Base-by-base conservation (phyloP, 805 yeast species). In the Lipomyces sp. region DNA sequence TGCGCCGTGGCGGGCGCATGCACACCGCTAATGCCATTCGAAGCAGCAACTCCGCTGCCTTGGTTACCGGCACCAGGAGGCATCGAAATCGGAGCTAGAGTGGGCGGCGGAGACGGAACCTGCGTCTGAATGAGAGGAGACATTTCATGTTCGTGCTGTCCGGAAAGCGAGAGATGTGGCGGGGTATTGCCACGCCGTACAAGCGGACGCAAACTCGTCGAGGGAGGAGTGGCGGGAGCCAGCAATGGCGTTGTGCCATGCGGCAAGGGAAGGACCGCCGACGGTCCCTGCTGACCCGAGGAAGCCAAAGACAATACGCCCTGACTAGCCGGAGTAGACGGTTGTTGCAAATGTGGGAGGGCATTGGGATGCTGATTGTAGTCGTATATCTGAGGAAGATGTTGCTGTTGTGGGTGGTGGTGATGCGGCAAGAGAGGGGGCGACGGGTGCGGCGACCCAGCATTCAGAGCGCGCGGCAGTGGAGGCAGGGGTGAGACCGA, bases 151-250 rank as follows among this genome's bases (percentile, higher is more conserved):
- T 43, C 47, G 26, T 43, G 40, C 18, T n/a, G 23, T 11, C 21
- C 40, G 5, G 48, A 10, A 7, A 37, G 28, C n/a, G 48, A 37
- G 33, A 45, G 42, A n/a, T 38, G 48, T 16, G 48, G 45, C 13
- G 48, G 48, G 2, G 48, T 21, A 32, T 40, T 40, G 4, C 43
- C 47, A 22, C 38, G 39, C 14, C 35, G 31, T 4, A 23, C 14
- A n/a, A 43, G 23, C 14, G 52, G 41, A 3, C 47, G 45, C n/a
- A 45, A 39, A 8, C 35, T 18, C 32, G 32, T 38, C 6, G 55
- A 49, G 14, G 57, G 57, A 14, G 54, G 54, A 8, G 54, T 53
- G 5, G 51, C 57, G 7, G 55, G 57, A 38, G 11, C 51, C 11
- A 38, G n/a, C 19, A 16, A 43, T 4, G 56, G 49, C 18, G 49